These are phyloP conservation scores for Coniophora puteana DNA, from an alignment of 1,284 basidiomycete genomes.

Conservation along the genomic window DNA sequence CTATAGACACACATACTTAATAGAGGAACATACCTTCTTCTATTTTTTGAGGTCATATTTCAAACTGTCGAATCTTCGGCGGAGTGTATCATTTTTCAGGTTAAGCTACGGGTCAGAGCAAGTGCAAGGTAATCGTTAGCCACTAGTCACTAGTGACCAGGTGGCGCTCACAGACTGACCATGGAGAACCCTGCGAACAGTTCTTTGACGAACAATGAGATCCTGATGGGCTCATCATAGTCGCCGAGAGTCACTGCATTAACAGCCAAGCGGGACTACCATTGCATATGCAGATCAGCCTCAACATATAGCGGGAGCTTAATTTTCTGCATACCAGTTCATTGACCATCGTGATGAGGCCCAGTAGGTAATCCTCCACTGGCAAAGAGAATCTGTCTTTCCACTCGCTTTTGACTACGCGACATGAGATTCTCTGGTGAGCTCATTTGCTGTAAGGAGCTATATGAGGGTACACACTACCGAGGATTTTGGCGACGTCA, in stretches of 20 bases:
- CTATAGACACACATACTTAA: constrained; percentile 2
- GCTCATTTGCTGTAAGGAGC: constrained; percentile 5
- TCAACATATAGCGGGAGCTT: background rate
- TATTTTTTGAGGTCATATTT: constrained; percentile 88
- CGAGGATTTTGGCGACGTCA: constrained; percentile 51
- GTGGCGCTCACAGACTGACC: constrained; percentile 36
- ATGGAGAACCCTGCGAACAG: constrained; percentile 80
- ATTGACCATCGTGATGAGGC: constrained; percentile 75
- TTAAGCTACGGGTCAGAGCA: constrained; percentile 54
- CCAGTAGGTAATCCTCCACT: constrained; percentile 85
- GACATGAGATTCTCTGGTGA: constrained; percentile 4
- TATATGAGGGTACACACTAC: constrained; percentile 47
- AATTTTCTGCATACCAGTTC: constrained; percentile 59
- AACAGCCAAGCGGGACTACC: constrained; percentile 74
- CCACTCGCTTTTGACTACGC: constrained; percentile 68
- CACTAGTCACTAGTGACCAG: background rate
- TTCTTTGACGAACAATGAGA: constrained; percentile 80
- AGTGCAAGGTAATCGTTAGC: constrained; percentile 13
- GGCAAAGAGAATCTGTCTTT: constrained; percentile 61
- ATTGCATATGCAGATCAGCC: constrained; percentile 8
- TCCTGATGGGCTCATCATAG: constrained; percentile 75
- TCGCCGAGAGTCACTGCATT: constrained; percentile 82
- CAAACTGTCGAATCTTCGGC: constrained; percentile 76
- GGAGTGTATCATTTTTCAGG: constrained; percentile 79
- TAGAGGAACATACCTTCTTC: constrained; percentile 65